Base-by-base conservation (phyloP, 2,329 filamentous ascomycete genomes). In the Trichoderma sp. region DNA sequence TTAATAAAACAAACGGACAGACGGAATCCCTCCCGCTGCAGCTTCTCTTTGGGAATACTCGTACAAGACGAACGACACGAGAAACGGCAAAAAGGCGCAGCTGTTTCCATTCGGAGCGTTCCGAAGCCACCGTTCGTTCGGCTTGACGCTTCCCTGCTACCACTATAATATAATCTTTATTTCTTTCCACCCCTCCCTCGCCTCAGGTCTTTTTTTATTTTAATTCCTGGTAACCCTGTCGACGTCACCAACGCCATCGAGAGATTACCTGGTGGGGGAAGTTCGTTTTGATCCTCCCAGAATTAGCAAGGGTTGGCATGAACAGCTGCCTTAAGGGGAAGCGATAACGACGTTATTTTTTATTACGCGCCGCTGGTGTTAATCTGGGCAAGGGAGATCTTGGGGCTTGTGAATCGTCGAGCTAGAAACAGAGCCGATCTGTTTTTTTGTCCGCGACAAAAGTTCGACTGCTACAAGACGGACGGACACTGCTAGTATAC, bases 321-420 rank as follows among this genome's bases (percentile, higher is more conserved):
- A 68, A 68, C 57, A 68, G 30, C 66, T 68, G 39, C 66, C 66
- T 47, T 68, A 68, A 68, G 57, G 66, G 66, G 66, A 68, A 68
- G 30, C 28, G 57, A 68, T 53, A 68, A 61, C 57, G 28, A 47
- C 36, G 15, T 20, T 50, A 12, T 34, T 34, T 68, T 68, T 61
- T 47, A 68, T 68, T 68, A 61, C 66, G 39, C 57, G 55, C 55
- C 28, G 28, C 12, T 59, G 28, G 13, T 61, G 57, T 61, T 30
- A 34, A 58, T 50, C 57, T 62, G 28, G 28, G 39, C 23, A 34
- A 61, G 59, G 34, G 59, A 26, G 32, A 67, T 53, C 55, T 36
- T n/a, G 13, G 50, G 50, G 36, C 66, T 62, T 63, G 57, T 63
- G 30, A 63, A 53, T 70, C 32, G 20, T n/a, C 57, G 67, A 32